Conservation (phyloP, 768 basidiomycete species). For the Lactifluus hygrophoroides region DNA sequence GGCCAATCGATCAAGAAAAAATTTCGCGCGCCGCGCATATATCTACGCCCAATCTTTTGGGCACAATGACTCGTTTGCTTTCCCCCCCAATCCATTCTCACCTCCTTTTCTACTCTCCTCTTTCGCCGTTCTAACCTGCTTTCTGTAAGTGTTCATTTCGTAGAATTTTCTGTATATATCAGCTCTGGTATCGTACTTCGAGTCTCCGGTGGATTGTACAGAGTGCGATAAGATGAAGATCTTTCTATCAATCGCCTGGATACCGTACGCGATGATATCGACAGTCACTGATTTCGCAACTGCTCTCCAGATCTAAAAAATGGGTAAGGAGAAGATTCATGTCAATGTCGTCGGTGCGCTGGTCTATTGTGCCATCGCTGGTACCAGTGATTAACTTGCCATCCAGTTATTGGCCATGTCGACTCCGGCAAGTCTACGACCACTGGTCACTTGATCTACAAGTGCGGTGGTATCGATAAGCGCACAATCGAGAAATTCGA, state of each 20-base stretch:
- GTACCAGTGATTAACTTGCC: slow-evolving; percentile 25
- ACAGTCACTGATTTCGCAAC: slow-evolving; percentile 9
- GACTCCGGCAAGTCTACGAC: slow-evolving; percentile 99
- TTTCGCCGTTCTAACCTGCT: slow-evolving; percentile 33
- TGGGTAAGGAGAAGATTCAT: slow-evolving; percentile 96
- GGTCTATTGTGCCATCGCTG: slow-evolving; percentile 20
- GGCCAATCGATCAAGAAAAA: slow-evolving; percentile 21
- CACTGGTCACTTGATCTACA: slow-evolving; percentile 99
- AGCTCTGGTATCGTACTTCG: neutral
- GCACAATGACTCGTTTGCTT: slow-evolving; percentile 22
- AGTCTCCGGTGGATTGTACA: slow-evolving; percentile 13
- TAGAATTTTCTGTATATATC: slow-evolving; percentile 3
- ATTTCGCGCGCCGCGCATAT: slow-evolving; percentile 22
- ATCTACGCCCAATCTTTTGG: slow-evolving; percentile 28
- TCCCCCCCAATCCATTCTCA: slow-evolving; percentile 35
- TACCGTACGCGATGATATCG: neutral
- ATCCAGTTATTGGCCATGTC: slow-evolving; percentile 93
- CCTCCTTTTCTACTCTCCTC: slow-evolving; percentile 39
- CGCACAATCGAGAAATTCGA: slow-evolving; percentile 99
- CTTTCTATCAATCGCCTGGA: neutral
- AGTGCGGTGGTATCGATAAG: slow-evolving; percentile 99
- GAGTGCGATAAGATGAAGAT: slow-evolving; percentile 17
- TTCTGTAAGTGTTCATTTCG: slow-evolving; percentile 32
- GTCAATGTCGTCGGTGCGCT: slow-evolving; percentile 93
- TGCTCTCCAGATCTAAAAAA: slow-evolving; percentile 49